These are phyloP conservation scores for Favolaschia claudopus DNA, from an alignment of 768 basidiomycete genomes.

Conservation along the genomic window DNA sequence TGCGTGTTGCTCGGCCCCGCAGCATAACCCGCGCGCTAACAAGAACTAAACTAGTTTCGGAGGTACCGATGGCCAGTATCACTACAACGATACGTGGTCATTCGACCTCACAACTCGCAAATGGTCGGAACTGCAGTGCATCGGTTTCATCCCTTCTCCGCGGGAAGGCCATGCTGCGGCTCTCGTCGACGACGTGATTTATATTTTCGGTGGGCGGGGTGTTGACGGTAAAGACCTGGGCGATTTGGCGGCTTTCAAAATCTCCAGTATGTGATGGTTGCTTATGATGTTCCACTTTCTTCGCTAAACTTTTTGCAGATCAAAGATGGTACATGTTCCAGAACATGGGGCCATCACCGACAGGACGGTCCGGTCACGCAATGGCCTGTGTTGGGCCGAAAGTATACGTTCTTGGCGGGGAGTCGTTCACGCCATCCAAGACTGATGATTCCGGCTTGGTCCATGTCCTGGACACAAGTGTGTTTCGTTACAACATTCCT, in stretches of 20 bases:
- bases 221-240: conserved; percentile 96
- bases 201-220: conserved; percentile 96
- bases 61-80: conserved; percentile 97
- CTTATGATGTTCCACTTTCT: neutral
- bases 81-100: conserved; percentile 99
- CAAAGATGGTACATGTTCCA: conserved; percentile 99
- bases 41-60: conserved; percentile 79
- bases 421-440: conserved; percentile 78
- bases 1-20: conserved; percentile 47
- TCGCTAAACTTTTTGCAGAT: conserved; percentile 55
- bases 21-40: conserved; percentile 8
- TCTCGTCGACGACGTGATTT: conserved; percentile 96
- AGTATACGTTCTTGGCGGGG: conserved; percentile 95
- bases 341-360: conserved; percentile 97
- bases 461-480: conserved; percentile 96
- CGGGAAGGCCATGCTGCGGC: conserved; percentile 97
- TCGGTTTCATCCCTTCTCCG: conserved; percentile 95
- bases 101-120: conserved; percentile 81
- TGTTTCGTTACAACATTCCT: conserved; percentile 41
- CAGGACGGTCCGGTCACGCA: conserved; percentile 94
- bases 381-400: conserved; percentile 92
- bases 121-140: conserved; percentile 95
- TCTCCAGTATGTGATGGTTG: conserved; percentile 77
- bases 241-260: conserved; percentile 96
- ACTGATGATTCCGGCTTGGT: conserved; percentile 82